Conservation (phyloP, 2,329 filamentous ascomycete species). For the Juglanconis oblonga region DNA sequence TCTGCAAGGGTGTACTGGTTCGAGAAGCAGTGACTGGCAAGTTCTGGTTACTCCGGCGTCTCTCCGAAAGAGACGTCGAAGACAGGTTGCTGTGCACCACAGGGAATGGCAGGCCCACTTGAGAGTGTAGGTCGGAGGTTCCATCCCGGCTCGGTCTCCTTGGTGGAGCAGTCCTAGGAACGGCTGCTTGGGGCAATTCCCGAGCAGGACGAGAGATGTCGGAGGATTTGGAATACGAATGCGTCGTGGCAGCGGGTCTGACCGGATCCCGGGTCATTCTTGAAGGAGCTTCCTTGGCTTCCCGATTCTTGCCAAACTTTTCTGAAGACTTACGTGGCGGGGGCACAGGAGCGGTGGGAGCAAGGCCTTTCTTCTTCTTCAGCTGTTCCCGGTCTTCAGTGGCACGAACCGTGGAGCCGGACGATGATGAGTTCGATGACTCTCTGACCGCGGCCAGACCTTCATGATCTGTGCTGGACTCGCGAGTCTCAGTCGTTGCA, state of each 20-base stretch:
- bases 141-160: conserved; percentile 67
- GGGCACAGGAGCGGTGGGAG: conserved; percentile 56
- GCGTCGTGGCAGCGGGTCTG: too few species aligned
- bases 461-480: conserved; percentile 46
- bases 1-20: conserved; percentile 32
- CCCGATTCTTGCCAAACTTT: conserved; percentile 42
- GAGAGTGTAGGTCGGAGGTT: conserved; percentile 58
- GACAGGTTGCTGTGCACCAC: conserved; percentile 63
- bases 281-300: conserved; percentile 34
- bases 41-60: conserved; percentile 38
- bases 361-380: conserved; percentile 41
- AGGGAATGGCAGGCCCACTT: conserved; percentile 48
- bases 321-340: conserved; percentile 62
- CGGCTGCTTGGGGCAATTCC: conserved; percentile 23
- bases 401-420: conserved; percentile 63
- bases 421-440: conserved; percentile 69
- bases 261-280: background rate
- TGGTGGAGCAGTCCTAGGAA: conserved; percentile 44
- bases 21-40: conserved; percentile 10
- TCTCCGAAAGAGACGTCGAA: conserved; percentile 45
- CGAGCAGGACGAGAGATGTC: conserved; percentile 25
- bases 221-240: conserved; percentile 12
- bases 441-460: conserved; percentile 66
- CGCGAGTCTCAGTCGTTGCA: conserved; percentile 48
- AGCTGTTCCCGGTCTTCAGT: conserved; percentile 45